Conservation (phyloP, 306 rosid species). For the Styphnolobium japonicum region DNA sequence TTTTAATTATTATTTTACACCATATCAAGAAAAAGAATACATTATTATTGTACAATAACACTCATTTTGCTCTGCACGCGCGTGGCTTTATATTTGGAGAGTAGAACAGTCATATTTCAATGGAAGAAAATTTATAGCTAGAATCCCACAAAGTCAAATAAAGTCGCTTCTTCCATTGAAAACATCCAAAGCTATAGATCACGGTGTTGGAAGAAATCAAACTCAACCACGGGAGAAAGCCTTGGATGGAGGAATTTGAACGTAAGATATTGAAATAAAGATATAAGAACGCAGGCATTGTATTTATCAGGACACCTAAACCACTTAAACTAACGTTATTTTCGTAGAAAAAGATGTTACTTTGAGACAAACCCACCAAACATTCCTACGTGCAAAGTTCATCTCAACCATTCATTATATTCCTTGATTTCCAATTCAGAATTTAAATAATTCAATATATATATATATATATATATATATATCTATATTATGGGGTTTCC, state of each 20-base stretch:
- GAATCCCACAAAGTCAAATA: conserved; percentile 27
- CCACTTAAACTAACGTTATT: not conserved
- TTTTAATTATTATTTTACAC: no score
- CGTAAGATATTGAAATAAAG: not conserved
- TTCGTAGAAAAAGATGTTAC: not conserved
- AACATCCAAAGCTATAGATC: not conserved
- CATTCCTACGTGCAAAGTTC: not conserved
- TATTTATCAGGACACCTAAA: not conserved
- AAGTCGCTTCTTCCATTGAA: conserved; percentile 2
- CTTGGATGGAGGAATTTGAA: conserved; percentile 2
- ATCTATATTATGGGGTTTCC: not conserved
- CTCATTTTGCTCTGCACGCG: no score
- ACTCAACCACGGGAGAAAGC: not conserved
- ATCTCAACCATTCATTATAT: not conserved
- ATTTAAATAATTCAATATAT: not conserved
- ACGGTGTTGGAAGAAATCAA: conserved; percentile 20
- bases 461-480: not conserved
- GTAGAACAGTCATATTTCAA: no score
- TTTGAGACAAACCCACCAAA: not conserved
- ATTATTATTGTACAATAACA: no score
- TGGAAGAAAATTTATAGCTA: not conserved
- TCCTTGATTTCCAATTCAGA: not conserved
- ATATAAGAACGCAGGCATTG: not conserved
- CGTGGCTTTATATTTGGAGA: no score
- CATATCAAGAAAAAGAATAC: no score